Evolutionary conservation across 371 early-diverging fungal species (phyloP).

Genomic region (Mortierella sp.): DNA sequence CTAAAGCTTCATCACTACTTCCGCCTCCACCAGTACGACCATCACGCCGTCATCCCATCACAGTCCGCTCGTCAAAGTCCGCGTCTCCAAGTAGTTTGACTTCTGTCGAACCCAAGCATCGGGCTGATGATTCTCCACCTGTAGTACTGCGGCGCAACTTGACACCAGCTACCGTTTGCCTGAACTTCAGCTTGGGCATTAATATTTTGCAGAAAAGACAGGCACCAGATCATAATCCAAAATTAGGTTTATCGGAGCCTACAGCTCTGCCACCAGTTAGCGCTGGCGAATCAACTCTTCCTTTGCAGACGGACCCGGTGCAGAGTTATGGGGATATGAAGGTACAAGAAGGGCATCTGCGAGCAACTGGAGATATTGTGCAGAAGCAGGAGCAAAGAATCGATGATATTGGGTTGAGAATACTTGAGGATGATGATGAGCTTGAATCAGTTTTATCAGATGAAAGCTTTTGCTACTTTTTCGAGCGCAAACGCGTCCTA

Average conservation of each 20-base stretch:
- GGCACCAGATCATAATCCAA: background rate
- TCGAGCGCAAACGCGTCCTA: background rate
- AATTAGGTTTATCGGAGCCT: too few species aligned
- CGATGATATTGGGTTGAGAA: background rate
- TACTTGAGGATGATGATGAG: slow-evolving; percentile 7
- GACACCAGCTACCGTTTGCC: background rate
- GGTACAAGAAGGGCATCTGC: background rate
- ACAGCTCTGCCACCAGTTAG: too few species aligned
- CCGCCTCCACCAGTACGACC: slow-evolving; percentile 18
- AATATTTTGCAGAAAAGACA: slow-evolving; percentile 2
- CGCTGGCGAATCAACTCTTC: too few species aligned
- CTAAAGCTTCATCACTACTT: background rate
- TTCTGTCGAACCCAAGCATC: background rate
- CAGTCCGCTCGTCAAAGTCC: background rate
- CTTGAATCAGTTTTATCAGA: background rate
- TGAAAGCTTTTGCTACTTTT: slow-evolving; percentile 49
- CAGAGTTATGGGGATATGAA: background rate
- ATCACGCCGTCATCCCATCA: slow-evolving; percentile 13
- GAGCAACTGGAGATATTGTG: background rate
- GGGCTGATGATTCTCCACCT: background rate
- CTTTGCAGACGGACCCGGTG: background rate
- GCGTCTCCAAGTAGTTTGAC: background rate
- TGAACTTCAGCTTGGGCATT: background rate
- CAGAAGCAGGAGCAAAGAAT: background rate
- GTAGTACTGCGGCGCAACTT: background rate